Evolutionary conservation across 306 rosid species (phyloP), one percentile per base, ranked within the genome.

Genomic region (Notholithocarpus densiflorus): DNA sequence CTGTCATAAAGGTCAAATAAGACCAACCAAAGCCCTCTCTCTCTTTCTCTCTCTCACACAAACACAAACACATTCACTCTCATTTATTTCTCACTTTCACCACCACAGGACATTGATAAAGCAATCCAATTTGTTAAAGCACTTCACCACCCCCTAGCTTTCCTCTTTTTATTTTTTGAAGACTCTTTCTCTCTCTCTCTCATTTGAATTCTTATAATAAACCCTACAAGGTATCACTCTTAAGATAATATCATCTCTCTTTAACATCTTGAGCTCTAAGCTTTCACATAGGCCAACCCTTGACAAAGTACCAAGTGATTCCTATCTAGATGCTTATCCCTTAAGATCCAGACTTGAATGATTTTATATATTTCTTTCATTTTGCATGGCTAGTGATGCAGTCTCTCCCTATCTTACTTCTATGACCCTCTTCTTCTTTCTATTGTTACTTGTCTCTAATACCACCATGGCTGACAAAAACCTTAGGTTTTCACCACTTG

Each of bases 361-460:
- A 70, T 86, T 78, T 76, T 70, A 34, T 75, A 62, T 77, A 40
- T 72, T 31, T 31, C 32, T 68, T 72, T 75, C 48, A 77, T 77
- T 51, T 80, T 87, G 90, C 89, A 92, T 92, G 97, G 97, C 95
- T 82, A 53, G 77, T 88, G 75, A 78, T 81, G 82, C 83, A 79
- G 21, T 74, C 21, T 52, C 79, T 81, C 68, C 83, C 71, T 82
- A 85, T 61, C 31, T 20, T 72, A 72, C 82, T 62, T 80, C 68
- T 24, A 34, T 72, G 24, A 72, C 75, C 80, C 55, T 81, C 80
- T 53, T 89, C 82, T 82, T 89, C 85, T 78, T 85, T 76, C 74
- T 90, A n/a, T 80, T 90, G 73, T 32, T 89, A 45, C 52, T 68
- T 34, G 48, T 76, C 11, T 77, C 75, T 71, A 81, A 82, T 70